Evolutionary conservation across 2,329 filamentous ascomycete species (phyloP).

Genomic region (Chalaropsis ovoidea): DNA sequence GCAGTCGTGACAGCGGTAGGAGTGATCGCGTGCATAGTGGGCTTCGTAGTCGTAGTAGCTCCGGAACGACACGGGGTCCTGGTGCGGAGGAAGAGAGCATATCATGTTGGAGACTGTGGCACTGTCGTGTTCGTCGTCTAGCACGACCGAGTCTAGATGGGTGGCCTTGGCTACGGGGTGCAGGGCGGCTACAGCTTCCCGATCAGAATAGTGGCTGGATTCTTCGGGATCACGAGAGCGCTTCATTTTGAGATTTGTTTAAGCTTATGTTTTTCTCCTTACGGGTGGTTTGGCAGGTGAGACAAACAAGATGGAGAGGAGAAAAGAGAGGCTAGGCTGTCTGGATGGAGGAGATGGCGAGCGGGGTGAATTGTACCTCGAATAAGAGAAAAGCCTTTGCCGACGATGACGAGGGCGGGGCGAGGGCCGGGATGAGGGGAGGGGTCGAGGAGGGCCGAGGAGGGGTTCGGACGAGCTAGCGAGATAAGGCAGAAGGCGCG

Average conservation of each 20-base stretch:
- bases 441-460: background rate
- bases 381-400: background rate
- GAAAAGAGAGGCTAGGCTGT: background rate
- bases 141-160: conserved; percentile 45
- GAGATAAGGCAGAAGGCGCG: background rate
- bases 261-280: conserved; percentile 20
- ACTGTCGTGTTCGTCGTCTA: conserved; percentile 30
- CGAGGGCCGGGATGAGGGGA: background rate
- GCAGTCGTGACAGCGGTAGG: conserved; percentile 77
- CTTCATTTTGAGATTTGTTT: conserved; percentile 41
- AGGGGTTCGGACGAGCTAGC: too few relatives aligned
- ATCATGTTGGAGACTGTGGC: conserved; percentile 49
- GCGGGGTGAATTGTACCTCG: conserved; percentile 23
- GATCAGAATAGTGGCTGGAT: conserved; percentile 21
- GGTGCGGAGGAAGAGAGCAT: conserved; percentile 75
- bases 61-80: conserved; percentile 56
- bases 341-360: conserved; percentile 7
- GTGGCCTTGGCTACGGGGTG: conserved; percentile 42
- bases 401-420: background rate
- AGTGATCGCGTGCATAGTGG: conserved; percentile 73
- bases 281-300: background rate
- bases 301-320: background rate
- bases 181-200: conserved; percentile 9
- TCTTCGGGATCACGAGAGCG: conserved; percentile 52
- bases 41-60: conserved; percentile 74